These are phyloP conservation scores for Pythium angustatum DNA, from an alignment of 352 stramenopile species.

Conservation along the genomic window DNA sequence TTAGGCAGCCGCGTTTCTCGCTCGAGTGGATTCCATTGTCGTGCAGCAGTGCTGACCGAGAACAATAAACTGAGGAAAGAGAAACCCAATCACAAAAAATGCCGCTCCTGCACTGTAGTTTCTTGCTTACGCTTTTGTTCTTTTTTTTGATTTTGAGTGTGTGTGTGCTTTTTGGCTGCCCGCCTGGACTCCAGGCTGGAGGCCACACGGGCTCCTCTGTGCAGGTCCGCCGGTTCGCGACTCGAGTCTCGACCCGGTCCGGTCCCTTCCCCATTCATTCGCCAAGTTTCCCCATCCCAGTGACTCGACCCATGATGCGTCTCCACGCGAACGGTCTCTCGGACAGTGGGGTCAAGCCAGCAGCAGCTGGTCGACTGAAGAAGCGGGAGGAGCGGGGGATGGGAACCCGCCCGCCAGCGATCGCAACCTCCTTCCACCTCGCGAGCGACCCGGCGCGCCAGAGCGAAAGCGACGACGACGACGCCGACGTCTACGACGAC, in stretches of 20 bases:
- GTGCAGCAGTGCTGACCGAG: slow-evolving; percentile 6
- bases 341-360: slow-evolving; percentile 15
- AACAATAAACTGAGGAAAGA: no score
- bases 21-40: slow-evolving; percentile 19
- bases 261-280: slow-evolving; percentile 25
- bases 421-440: background rate
- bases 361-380: slow-evolving; percentile 25
- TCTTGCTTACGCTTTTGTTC: background rate
- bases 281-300: slow-evolving; percentile 28
- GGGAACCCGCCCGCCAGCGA: slow-evolving; percentile 3
- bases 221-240: background rate
- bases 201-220: background rate
- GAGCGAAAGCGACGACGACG: slow-evolving; percentile 3
- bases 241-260: background rate
- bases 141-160: slow-evolving; percentile 1
- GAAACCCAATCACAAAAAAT: background rate
- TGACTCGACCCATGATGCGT: slow-evolving; percentile 20
- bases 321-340: slow-evolving; percentile 13
- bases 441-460: background rate
- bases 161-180: background rate
- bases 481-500: background rate
- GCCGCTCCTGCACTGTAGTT: background rate
- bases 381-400: slow-evolving; percentile 32
- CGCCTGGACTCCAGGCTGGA: background rate
- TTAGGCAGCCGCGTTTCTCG: slow-evolving; percentile 16